phyloP scores from a whole-genome alignment of 345 rosid genomes.

The Brassica carinata region DNA sequence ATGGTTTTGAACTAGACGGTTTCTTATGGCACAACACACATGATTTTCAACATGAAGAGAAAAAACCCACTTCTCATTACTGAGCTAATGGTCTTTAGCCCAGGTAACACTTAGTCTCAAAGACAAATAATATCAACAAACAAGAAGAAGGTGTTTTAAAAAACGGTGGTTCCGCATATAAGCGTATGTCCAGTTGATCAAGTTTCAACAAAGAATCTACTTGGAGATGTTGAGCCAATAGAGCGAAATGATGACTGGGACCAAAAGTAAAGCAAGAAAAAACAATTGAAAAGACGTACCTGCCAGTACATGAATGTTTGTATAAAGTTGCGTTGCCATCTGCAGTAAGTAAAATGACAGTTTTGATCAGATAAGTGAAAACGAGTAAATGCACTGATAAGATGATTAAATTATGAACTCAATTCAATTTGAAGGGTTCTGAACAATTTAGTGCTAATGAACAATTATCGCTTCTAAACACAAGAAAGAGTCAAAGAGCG shows the following conservation, averaged over 20 bases:
- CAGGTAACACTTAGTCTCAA: not conserved
- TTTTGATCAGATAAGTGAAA: conserved; percentile 18
- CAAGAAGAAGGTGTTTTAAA: not conserved
- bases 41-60: not conserved
- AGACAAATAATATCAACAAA: not conserved
- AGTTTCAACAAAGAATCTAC: not conserved
- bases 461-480: not conserved
- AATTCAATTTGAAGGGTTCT: not conserved
- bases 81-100: not conserved
- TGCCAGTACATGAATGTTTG: conserved; percentile 99
- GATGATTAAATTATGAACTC: not conserved
- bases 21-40: not conserved
- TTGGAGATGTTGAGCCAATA: not conserved
- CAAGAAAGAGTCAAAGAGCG: conserved; percentile 18
- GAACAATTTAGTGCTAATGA: not conserved
- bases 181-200: not conserved
- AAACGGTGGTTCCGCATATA: conserved; percentile 8
- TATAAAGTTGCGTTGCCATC: conserved; percentile 98
- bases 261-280: not conserved
- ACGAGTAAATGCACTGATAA: not conserved
- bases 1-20: not conserved
- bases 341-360: conserved; percentile 39
- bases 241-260: not conserved
- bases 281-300: conserved; percentile 46
- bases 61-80: conserved; percentile 6